Conservation (phyloP, 1,284 basidiomycete species). For the Earliella scabrosa region DNA sequence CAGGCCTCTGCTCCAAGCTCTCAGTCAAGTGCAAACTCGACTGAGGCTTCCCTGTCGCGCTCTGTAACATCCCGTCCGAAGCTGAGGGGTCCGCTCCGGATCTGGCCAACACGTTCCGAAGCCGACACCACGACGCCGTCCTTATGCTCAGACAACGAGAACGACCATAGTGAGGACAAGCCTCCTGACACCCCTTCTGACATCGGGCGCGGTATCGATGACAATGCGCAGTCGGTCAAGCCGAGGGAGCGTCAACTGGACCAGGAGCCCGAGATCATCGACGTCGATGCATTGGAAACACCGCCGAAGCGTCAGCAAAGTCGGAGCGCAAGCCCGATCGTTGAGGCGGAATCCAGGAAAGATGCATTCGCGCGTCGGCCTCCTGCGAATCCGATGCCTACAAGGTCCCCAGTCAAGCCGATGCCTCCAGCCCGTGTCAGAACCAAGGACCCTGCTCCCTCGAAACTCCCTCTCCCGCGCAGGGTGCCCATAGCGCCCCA, state of each 20-base stretch:
- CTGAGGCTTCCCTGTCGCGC: conserved; percentile 8
- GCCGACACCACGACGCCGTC: conserved; percentile 58
- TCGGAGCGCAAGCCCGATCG: not conserved
- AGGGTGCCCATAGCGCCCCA: conserved; percentile 11
- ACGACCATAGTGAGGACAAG: conserved; percentile 42
- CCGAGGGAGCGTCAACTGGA: conserved; percentile 6
- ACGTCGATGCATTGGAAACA: conserved; percentile 27
- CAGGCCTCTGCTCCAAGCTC: conserved; percentile 9
- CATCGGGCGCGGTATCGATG: conserved; percentile 7
- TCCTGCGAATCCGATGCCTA: conserved; percentile 65
- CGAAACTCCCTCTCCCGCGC: conserved; percentile 14
- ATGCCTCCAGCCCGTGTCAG: conserved; percentile 51
- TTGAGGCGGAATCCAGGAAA: conserved; percentile 13
- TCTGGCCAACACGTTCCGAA: conserved; percentile 33
- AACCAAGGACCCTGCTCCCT: conserved; percentile 6
- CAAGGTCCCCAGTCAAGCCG: conserved; percentile 55
- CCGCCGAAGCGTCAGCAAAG: conserved; percentile 6
- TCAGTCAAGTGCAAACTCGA: conserved; percentile 5
- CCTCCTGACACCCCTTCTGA: conserved; percentile 29
- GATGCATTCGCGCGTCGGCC: conserved; percentile 59
- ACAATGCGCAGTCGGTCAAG: not conserved
- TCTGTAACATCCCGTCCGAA: conserved; percentile 11
- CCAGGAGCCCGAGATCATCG: conserved; percentile 24
- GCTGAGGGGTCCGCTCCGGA: conserved; percentile 12
- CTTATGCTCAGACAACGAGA: conserved; percentile 66